Percentiles rank a stretch among this genome's conserved stretches.
Conservation (phyloP, 106 monocot genomes). For the Dendrobium catenatum region DNA sequence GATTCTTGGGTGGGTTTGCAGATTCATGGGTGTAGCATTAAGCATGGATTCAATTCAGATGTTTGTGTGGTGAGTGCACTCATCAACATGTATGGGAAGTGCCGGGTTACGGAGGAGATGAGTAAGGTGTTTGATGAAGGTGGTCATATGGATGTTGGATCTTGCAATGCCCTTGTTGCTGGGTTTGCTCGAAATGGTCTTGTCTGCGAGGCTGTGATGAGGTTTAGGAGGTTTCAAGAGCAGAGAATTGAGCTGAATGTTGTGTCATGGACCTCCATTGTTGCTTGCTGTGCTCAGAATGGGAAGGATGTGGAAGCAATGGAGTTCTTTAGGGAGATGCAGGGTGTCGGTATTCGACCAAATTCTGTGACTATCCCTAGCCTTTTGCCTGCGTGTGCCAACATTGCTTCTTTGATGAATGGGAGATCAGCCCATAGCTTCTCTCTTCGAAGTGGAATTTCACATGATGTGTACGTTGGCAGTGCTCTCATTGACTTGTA, state of each 20-base stretch:
- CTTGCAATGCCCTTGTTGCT: constrained; percentile 64
- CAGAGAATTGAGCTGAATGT: constrained; percentile 44
- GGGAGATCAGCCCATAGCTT: constrained; percentile 71
- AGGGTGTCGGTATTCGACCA: constrained; percentile 37
- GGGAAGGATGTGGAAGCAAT: constrained; percentile 61
- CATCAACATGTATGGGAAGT: constrained; percentile 71
- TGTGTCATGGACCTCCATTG: constrained; percentile 80
- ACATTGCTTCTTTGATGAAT: constrained; percentile 56
- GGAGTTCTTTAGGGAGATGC: constrained; percentile 75
- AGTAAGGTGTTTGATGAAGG: constrained; percentile 32
- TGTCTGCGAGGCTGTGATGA: constrained; percentile 33
- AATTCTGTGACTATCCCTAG: constrained; percentile 73
- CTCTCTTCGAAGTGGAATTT: constrained; percentile 32
- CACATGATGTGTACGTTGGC: constrained; percentile 45
- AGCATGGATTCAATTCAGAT: constrained; percentile 29
- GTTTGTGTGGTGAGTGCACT: constrained; percentile 46
- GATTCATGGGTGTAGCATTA: constrained; percentile 46
- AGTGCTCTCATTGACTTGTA: constrained; percentile 78
- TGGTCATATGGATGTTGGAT: constrained; percentile 31
- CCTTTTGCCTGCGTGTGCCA: constrained; percentile 70
- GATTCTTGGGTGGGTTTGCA: constrained; percentile 33
- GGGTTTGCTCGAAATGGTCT: constrained; percentile 59
- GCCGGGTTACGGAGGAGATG: constrained; percentile 38
- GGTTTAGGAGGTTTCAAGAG: constrained; percentile 35
- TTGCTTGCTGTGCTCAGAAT: constrained; percentile 69